Evolutionary conservation across 2,329 filamentous ascomycete species (phyloP), one percentile per base, ranked within the genome.

Genomic region (Exophiala mesophila): DNA sequence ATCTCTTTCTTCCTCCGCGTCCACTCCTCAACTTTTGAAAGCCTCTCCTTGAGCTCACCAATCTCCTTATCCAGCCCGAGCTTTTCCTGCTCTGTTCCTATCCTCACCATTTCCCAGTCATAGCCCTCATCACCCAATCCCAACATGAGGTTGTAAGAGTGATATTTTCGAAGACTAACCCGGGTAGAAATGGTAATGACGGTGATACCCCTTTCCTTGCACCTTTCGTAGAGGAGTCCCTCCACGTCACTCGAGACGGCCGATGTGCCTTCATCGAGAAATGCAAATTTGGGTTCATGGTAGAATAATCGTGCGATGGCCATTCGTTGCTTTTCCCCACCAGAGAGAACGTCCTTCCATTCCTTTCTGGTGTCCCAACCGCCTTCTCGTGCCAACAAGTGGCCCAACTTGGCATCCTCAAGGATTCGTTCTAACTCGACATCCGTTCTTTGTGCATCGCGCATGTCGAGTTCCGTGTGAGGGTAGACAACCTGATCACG

Each of bases 401-500:
- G 97, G 3, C 88, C 90, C 0, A 98, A 74, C 43, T 80, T 80
- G 0, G 89, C 89, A 38, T 86, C 84, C 43, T 95, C 86, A 3
- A 98, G 75, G 2, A 94, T 78, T 18, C 73, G 73, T 59, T 83
- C 78, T 15, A 98, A 74, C 53, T 94, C 85, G 21, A 78, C 72
- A 60, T 98, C 92, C 2, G 77, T 79, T 55, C 83, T 82, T 12
- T 83, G 80, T 49, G 83, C 82, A 45, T 86, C 82, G 20, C 80
- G 82, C 92, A 98, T 97, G 57, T 98, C 92, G 30, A 89, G 71
- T 60, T 94, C 90, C 5, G 88, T 90, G 57, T 98, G 88, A 0
- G 92, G 92, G 56, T 98, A 98, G 60, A 97, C 96, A 57, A 98
- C 88, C 67, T 98, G 94, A 58, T 98, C 94, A 18, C 92, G 83